A percentile compares a stretch with the other conserved stretches of the same genome.
phyloP scores from a whole-genome alignment of 2,329 filamentous ascomycete species.

The Alternaria arborescens region DNA sequence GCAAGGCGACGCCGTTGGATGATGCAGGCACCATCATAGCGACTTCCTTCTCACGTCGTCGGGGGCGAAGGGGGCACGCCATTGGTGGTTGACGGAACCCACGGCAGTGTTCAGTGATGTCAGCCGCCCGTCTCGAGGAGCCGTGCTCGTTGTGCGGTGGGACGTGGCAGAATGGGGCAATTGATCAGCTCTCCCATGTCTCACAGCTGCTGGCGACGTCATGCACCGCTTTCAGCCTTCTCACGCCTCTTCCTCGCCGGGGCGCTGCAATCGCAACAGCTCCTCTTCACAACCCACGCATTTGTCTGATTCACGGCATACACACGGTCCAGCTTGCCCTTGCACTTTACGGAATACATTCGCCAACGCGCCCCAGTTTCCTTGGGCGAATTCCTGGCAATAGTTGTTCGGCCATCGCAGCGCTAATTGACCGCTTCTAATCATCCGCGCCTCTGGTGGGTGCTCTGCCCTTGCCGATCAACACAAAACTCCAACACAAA shows the following conservation, averaged over 20 bases:
- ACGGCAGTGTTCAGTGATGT: conserved; percentile 16
- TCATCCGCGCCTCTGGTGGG: conserved; percentile 14
- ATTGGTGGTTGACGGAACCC: conserved; percentile 11
- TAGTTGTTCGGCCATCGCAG: conserved; percentile 14
- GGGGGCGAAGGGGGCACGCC: neutral
- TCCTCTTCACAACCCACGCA: neutral
- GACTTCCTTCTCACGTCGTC: neutral
- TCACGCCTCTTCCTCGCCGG: neutral
- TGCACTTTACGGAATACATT: neutral
- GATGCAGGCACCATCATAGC: conserved; percentile 1
- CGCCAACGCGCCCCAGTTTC: conserved; percentile 7
- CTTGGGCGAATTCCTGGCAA: neutral
- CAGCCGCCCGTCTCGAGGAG: conserved; percentile 6
- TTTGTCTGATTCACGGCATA: neutral
- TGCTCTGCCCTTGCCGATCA: conserved; percentile 12
- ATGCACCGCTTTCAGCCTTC: conserved; percentile 6
- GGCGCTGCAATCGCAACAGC: neutral
- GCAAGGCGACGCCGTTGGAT: neutral
- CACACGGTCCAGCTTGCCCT: conserved; percentile 3
- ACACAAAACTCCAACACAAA: neutral
- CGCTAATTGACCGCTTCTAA: conserved; percentile 22
- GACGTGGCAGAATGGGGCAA: conserved; percentile 7
- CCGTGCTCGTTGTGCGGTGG: conserved; percentile 9
- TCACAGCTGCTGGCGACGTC: conserved; percentile 14
- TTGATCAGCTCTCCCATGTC: conserved; percentile 12